Evolutionary conservation across 805 yeast species (phyloP), one percentile per base, ranked within the genome.

Genomic region (Cyberlindnera maclurae): DNA sequence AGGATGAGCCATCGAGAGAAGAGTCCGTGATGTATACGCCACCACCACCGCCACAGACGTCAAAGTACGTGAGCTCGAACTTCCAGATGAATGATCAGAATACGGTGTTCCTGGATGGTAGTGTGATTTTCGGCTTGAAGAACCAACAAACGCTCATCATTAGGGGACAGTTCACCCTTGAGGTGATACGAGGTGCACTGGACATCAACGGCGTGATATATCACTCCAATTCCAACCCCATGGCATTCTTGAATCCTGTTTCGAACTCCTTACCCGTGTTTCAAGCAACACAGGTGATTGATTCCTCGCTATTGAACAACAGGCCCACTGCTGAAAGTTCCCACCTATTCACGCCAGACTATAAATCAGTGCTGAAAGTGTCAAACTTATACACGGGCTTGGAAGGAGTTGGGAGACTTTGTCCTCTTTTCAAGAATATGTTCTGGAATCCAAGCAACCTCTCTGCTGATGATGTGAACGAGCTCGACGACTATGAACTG

Each of bases 161-260:
- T 1, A 58, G 62, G 39, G 82, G 83, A 1, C 75, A 68, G 42
- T 75, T 64, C 45, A 48, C 33, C 4, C 36, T 77, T 17, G 51
- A 52, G 4, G 57, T 77, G 0, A 68, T 65, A 42, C 52, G 70
- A 37, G 83, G 83, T 13, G 68, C 71, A 0, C 51, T 73, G 1
- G 44, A 56, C 4, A 42, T 76, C 1, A 76, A 77, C 44, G 63
- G 68, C 46, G 39, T 58, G 15, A 31, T 53, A 1, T 58, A 58
- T 47, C 68, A 50, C 49, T 63, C 58, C 15, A 44, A 44, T 24
- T 44, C 42, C 5, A 47, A 40, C 15, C 49, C 38, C 29, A 59
- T 55, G 52, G 64, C 39, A 47, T 71, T 58, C 34, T 24, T 64
- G 43, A 42, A 71, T 43, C 54, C 67, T 56, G 12, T 46, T 47